Conservation (phyloP, 192 early-diverging fungal genomes). For the Umbelopsis ramanniana region DNA sequence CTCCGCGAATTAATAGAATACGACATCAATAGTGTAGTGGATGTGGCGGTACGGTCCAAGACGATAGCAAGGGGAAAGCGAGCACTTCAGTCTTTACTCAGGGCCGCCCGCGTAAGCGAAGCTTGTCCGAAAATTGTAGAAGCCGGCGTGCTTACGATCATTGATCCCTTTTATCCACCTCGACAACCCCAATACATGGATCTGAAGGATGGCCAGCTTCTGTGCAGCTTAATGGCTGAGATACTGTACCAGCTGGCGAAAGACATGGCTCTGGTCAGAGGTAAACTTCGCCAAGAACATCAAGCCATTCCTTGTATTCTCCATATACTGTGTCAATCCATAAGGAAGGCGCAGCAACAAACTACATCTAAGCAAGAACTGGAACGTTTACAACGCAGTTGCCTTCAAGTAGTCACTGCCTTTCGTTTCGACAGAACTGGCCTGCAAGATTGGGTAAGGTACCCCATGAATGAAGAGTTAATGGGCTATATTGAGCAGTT, state of each 20-base stretch:
- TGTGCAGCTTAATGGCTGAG: conserved; percentile 8
- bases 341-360: neutral
- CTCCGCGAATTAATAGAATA: neutral
- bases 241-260: conserved; percentile 9
- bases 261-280: conserved; percentile 14
- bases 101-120: neutral
- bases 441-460: conserved; percentile 5
- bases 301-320: conserved; percentile 5
- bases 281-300: conserved; percentile 11
- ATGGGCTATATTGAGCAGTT: neutral
- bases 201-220: neutral
- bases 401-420: neutral
- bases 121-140: conserved; percentile 2
- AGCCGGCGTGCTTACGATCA: neutral
- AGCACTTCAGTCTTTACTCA: conserved; percentile 10
- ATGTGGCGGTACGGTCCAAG: neutral
- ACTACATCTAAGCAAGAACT: neutral
- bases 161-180: neutral
- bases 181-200: neutral
- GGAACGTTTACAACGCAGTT: conserved; percentile 1
- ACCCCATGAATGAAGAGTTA: neutral
- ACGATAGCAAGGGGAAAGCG: neutral
- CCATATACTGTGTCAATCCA: neutral
- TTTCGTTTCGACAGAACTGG: conserved; percentile 15
- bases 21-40: neutral